Base-by-base conservation (phyloP, 495 filamentous ascomycete genomes). In the Aspergillus bertholletiae region DNA sequence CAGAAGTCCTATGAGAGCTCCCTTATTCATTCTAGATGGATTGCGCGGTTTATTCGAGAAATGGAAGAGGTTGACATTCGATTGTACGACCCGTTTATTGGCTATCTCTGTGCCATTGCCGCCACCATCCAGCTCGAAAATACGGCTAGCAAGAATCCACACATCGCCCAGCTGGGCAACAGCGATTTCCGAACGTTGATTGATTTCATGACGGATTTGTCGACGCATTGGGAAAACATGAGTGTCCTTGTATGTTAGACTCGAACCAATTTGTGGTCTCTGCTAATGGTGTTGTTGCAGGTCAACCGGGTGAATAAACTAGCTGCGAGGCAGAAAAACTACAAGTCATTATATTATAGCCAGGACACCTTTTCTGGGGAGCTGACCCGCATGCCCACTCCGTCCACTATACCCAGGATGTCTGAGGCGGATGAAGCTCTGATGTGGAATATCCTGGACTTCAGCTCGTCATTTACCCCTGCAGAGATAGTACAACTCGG, bases 1-100 rank as follows among this genome's bases (percentile, higher is more conserved):
- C 66, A 69, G 43, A 69, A 69, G 40, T 69, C 66, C 2, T 69
- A 62, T 44, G 66, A 69, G 32, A 64, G 57, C 1, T 69, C 66
- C 9, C 49, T 69, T 6, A 54, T 69, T 20, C 66, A 69, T 27
- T 66, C 66, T 9, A 37, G 66, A 18, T 69, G 66, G 66, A 69
- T 69, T 26, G 63, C 64, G 0, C 47, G 66, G 5, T 63, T 69
- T 7, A 57, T 66, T n/a, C 55, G 43, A 17, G 63, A 69, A 49
- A 69, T 69, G 63, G 21, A 46, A 0, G 61, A 66, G n/a, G 61
- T 56, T 0, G 57, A 58, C 15, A 49, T 64, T 23, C 50, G 39
- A 13, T 21, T 58, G 0, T 60, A 49, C 27, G 66, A 69, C 22
- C 66, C 66, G 3, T 69, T 69, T 30, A 49, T 69, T 11, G 66